Conservation (phyloP, 2,329 filamentous ascomycete species). For the Alternaria gansuensis region DNA sequence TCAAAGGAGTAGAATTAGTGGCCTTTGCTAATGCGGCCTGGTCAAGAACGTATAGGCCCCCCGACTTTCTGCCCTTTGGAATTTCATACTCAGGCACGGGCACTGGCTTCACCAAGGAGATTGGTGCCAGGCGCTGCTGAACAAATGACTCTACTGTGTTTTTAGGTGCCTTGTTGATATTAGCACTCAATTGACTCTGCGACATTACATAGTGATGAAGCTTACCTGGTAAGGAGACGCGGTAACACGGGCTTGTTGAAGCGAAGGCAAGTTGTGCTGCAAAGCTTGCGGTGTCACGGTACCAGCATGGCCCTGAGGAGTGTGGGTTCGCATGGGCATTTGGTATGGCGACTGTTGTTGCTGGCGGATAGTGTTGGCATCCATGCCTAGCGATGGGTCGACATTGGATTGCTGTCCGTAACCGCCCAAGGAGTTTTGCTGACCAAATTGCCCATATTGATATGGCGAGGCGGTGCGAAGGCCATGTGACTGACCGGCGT, state of each 20-base stretch:
- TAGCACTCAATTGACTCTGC: conserved; percentile 13
- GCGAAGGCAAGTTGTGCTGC: conserved; percentile 34
- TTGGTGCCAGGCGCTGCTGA: conserved; percentile 32
- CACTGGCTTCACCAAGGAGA: conserved; percentile 32
- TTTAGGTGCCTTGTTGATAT: conserved; percentile 39
- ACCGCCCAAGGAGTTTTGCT: conserved; percentile 31
- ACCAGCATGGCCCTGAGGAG: conserved; percentile 35
- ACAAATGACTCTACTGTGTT: conserved; percentile 40
- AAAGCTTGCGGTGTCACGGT: conserved; percentile 46
- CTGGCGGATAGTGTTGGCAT: conserved; percentile 37
- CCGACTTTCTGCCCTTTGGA: conserved; percentile 49
- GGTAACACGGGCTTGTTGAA: conserved; percentile 32
- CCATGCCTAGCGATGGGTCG: conserved; percentile 40
- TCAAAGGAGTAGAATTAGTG: conserved; percentile 56
- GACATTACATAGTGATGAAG: neutral
- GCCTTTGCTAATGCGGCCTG: conserved; percentile 53
- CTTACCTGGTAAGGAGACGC: conserved; percentile 46
- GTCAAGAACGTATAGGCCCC: conserved; percentile 56
- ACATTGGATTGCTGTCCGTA: conserved; percentile 42
- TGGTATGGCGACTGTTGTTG: conserved; percentile 48
- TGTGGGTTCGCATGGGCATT: conserved; percentile 34
- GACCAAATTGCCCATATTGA: conserved; percentile 46
- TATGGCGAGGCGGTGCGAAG: conserved; percentile 46
- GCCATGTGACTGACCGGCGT: conserved; percentile 32
- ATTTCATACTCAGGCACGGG: conserved; percentile 45